Evolutionary conservation across 345 rosid genomes (phyloP), one percentile per base, ranked within the genome.

Genomic region (Hibiscus mutabilis): DNA sequence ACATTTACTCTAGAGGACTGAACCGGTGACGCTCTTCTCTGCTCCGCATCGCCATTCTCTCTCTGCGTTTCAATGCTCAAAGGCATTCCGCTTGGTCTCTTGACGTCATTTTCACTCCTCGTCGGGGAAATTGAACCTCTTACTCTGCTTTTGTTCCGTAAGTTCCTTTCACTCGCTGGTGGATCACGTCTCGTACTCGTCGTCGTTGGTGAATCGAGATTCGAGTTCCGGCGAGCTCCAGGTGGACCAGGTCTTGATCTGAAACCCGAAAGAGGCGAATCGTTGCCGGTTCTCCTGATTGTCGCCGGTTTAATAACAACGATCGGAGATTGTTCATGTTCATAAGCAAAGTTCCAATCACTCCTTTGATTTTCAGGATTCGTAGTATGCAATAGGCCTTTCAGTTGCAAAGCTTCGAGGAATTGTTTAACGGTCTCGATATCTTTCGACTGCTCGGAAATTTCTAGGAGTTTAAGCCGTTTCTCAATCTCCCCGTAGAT

Each of bases 391-490:
- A 92, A 72, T 15, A 95, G 91, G 65, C 99, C 99, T 83, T 92
- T 92, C 29, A 92, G 97, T 74, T 87, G 96, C 61, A 83, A 79
- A 75, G 94, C 98, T 75, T 90, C 94, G 15, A 92, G 94, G 78
- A 95, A 83, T 64, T 89, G 98, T 78, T 90, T 89, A 15, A 88
- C 85, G 31, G 88, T 89, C 70, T 92, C 98, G 7, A 90, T 89
- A 89, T 95, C 97, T 78, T 76, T 85, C 0, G 91, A 75, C 8
- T 89, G 88, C 79, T 86, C 88, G 21, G 89, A 85, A 81, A 89
- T 83, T 69, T 91, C 91, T 85, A 88, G 79, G 84, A 78, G 81
- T 73, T 74, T 83, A 10, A 87, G 78, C 83, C 86, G 72, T 82
- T 74, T 89, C 81, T 84, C 93, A 70, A 87, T 79, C 85, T 88